Evolutionary conservation across 805 yeast genomes (phyloP), one percentile per base, ranked within the genome.

Genomic region (Saccharomycopsis selenospora): DNA sequence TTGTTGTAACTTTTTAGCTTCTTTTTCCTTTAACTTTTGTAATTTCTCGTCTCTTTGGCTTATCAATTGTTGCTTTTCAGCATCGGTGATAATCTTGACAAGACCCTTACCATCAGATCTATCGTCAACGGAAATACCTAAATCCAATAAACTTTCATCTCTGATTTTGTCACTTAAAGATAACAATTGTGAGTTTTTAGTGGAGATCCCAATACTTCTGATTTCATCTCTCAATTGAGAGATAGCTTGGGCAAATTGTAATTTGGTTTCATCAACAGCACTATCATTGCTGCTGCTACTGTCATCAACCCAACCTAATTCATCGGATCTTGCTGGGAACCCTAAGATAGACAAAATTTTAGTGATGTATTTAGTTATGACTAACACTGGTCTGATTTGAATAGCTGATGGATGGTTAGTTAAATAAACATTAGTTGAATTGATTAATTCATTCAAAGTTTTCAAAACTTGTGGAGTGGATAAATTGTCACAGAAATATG

Each of bases 61-160:
- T 11, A 84, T 58, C 40, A 86, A 70, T 51, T 83, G 91, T 33
- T 69, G 71, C 61, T 77, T 79, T 62, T 91, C 98, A 27, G 71
- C 73, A 5, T 69, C 76, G 46, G 76, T 80, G 55, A 93, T 70
- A 57, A 91, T 84, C 65, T 93, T 93, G 41, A 93, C 75, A 52
- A 93, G 73, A n/a, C 80, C 74, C 57, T 76, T 78, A 2, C 82
- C 89, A 51, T 75, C 83, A 4, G 80, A 72, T 59, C 97, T 79
- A 66, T 93, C 99, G 62, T 91, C 98, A 48, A 93, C 70, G 1
- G 95, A 79, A 38, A 93, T 83, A 25, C 95, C 93, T 53, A 89
- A 68, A 23, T 78, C 73, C 51, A 88, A 68, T 56, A 93, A 67
- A 33, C 84, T 93, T 14, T 74, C 66, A 56, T 82, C 79, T 58